Base-by-base conservation (phyloP, 1,284 basidiomycete species). In the Ceratobasidium sp. region DNA sequence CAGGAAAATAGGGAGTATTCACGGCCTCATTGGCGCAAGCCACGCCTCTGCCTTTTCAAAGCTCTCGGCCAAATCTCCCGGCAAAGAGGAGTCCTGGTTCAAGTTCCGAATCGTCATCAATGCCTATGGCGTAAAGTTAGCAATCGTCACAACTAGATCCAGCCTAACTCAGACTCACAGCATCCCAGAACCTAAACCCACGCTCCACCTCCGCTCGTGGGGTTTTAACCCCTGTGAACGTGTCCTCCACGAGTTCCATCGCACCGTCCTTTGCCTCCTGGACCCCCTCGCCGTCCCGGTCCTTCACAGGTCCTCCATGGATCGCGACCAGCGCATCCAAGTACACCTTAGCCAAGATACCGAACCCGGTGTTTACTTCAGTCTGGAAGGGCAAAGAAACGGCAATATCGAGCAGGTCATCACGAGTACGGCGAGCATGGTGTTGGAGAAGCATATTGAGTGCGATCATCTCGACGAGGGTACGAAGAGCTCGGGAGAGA, bases 161-260 rank as follows among this genome's bases (percentile, higher is more conserved):
- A 39, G n/a, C 46, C 34, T 27, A 48, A 58, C 74, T 37, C 11
- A 19, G 49, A 89, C 94, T 85, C 81, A 97, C 95, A 82, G 96
- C 88, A 81, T 97, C 93, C 97, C 98, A 99, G 86, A 99, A 99
- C 79, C 98, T 87, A 86, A 99, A 98, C 4, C 96, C 96, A 72
- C 98, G 86, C 81, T 96, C 94, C 64, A 99, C 91, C 86, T 99
- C 97, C 74, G 84, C 84, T 82, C 90, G 89, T 7, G 97, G 94
- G 76, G 83, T 84, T 85, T 95, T 97, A 78, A 99, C 93, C 27
- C 95, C 96, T 43, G 89, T 81, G 87, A 99, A 99, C 59, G 93
- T 96, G 80, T 95, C 93, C 78, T 98, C 95, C 79, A 97, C 92
- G 80, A 98, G 92, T 76, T 92, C 92, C 41, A 98, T 85, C 31